phyloP scores from a whole-genome alignment of 257 asterid species.

The Leptodermis oblonga region DNA sequence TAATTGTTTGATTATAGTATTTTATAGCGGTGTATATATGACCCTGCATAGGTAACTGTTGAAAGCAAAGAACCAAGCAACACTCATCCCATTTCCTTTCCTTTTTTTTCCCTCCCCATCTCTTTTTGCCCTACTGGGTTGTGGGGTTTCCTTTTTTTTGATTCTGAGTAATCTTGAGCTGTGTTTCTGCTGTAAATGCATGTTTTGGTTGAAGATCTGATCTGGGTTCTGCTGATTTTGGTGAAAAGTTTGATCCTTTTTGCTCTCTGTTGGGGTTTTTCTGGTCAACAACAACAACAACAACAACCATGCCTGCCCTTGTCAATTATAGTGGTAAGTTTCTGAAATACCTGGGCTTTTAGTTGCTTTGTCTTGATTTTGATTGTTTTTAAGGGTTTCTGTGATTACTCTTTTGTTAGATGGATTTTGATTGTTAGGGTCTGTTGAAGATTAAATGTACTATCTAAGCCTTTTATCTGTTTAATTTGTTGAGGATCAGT shows the following conservation, averaged over 20 bases:
- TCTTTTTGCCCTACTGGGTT: constrained; percentile 50
- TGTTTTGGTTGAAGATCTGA: constrained; percentile 45
- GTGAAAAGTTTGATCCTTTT: constrained; percentile 40
- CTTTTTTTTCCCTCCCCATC: constrained; percentile 10
- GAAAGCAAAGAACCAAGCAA: constrained; percentile 23
- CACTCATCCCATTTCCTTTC: not conserved
- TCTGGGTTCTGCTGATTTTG: constrained; percentile 52
- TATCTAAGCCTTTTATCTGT: not conserved
- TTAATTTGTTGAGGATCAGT: not conserved
- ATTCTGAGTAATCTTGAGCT: constrained; percentile 14
- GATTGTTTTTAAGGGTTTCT: not conserved
- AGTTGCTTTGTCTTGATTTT: constrained; percentile 1
- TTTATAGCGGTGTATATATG: constrained; percentile 11
- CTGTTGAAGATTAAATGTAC: not conserved
- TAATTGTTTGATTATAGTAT: constrained; percentile 16
- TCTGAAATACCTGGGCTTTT: constrained; percentile 10
- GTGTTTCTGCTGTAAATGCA: constrained; percentile 46
- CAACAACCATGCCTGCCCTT: constrained; percentile 87
- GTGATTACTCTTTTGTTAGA: not conserved
- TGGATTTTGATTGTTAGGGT: constrained; percentile 11
- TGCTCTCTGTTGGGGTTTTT: constrained; percentile 45
- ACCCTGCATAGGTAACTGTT: constrained; percentile 9
- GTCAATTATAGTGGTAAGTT: constrained; percentile 86
- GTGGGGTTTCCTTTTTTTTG: constrained; percentile 53
- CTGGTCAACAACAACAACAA: too few species aligned